Base-by-base conservation (phyloP, 2,329 filamentous ascomycete species). In the Exserohilum turcica region DNA sequence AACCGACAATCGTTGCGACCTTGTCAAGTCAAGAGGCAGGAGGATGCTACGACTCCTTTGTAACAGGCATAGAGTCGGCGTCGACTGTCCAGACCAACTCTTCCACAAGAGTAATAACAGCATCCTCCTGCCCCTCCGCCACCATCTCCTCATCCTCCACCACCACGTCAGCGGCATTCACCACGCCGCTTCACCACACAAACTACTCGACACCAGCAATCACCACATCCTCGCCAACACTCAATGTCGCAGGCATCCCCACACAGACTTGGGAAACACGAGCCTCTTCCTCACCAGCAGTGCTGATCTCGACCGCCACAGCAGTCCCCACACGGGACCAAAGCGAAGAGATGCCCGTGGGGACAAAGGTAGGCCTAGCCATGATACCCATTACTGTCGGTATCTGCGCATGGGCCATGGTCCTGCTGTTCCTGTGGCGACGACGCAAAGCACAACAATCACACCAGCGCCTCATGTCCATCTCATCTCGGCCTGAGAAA, bases 311-410 rank as follows among this genome's bases (percentile, higher is more conserved):
- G 10, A 24, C 39, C 5, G 18, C 19, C 9, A 24, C 31, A 31
- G 18, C 31, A 6, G 9, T 15, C 6, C 31, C 19, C 31, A 10
- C 7, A 0, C 19, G 5, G 21, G 19, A 35, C 28, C 45, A 21
- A 35, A n/a, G 18, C 28, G 29, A 42, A 28, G 28, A 10, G 21
- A 51, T 59, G 48, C 37, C 50, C 37, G 50, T 43, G 15, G 60
- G 32, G 4, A 59, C 43, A 32, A 68, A 64, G 38, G 39, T 68
- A 9, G 67, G 65, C 9, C 58, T 71, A 10, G 65, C 57, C 6
- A 65, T 68, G 55, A 62, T 66, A 32, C 66, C 68, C 4, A 45
- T 67, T 5, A 56, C 59, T 1, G 49, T 61, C 10, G 45, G 56
- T n/a, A 21, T 66, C 2, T 56, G 59, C 43, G 43, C 64, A 18